phyloP scores from a whole-genome alignment of 129 eudicot genomes.

The Scalesia atractyloides region DNA sequence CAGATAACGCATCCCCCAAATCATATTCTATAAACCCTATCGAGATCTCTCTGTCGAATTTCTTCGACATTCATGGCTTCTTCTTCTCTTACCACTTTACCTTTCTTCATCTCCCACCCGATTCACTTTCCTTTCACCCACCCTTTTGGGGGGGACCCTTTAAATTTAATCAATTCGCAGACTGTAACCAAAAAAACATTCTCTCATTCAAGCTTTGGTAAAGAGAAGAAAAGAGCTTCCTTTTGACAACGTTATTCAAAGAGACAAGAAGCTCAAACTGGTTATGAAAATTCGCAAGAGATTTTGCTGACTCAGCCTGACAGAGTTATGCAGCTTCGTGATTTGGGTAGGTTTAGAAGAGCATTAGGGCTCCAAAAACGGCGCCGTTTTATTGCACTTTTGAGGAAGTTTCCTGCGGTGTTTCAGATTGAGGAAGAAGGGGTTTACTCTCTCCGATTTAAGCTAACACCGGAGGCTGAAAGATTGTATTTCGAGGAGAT shows the following conservation, averaged over 20 bases:
- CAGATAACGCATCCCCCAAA: too few species aligned
- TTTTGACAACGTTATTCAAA: slow-evolving; percentile 88
- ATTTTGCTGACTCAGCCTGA: slow-evolving; percentile 70
- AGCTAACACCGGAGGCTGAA: slow-evolving; percentile 87
- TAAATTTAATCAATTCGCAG: slow-evolving; percentile 21
- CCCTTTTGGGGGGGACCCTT: slow-evolving; percentile 52
- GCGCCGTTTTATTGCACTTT: slow-evolving; percentile 67
- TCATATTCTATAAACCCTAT: too few species aligned
- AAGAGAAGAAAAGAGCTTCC: slow-evolving; percentile 96
- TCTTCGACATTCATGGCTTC: slow-evolving; percentile 30
- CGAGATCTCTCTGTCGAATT: too few species aligned
- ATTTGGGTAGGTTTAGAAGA: slow-evolving; percentile 81
- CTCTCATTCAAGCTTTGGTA: slow-evolving; percentile 61
- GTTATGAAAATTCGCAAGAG: slow-evolving; percentile 73
- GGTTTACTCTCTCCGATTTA: slow-evolving; percentile 70
- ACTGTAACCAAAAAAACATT: slow-evolving; percentile 39
- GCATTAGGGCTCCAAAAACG: slow-evolving; percentile 75
- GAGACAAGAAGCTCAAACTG: slow-evolving; percentile 89
- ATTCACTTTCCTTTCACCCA: slow-evolving; percentile 20
- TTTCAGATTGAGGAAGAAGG: slow-evolving; percentile 96
- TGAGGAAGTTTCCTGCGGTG: slow-evolving; percentile 86
- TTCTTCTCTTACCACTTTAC: slow-evolving; percentile 44
- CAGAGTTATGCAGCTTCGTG: slow-evolving; percentile 75
- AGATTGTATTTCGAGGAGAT: slow-evolving; percentile 82
- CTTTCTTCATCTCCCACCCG: slow-evolving; percentile 45